Evolutionary conservation across 1,284 basidiomycete genomes (phyloP), one percentile per base, ranked within the genome.

Genomic region (Cystobasidium pallidum): DNA sequence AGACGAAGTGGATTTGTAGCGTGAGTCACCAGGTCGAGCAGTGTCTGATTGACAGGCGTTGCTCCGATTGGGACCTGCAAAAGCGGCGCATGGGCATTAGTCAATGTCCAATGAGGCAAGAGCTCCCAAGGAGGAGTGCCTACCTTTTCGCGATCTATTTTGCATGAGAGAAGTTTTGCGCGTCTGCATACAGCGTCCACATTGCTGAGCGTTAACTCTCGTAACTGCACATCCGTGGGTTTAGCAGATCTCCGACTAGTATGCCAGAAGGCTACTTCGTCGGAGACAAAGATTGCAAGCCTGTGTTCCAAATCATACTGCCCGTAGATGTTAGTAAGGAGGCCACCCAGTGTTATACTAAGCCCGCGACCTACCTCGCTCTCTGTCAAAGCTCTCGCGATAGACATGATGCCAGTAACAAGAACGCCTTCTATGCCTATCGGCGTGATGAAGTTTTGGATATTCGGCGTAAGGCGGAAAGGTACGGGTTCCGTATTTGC

Each of bases 391-490:
- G 89, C 90, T 65, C 93, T 86, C 1, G 90, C 94, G 61, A 99
- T 92, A 0, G 95, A 91, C 85, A 97, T 91, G 41, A 97, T 88
- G 0, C 90, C 88, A 10, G 91, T 86, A 0, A 91, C 89, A 63
- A 99, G 83, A 36, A 97, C 83, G 19, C 95, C 96, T 81, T 99
- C 97, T 13, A 90, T 91, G 43, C 92, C 89, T 62, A 92, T 86
- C 1, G 91, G 89, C 0, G 91, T 93, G 63, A 99, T 84, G 83
- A 99, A 96, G 78, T 88, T 85, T 81, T 99, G 97, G 83, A 99
- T 88, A 81, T 97, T 98, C 2, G 94, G 94, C 13, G 94, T 97
- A 76, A 97, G 87, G 11, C 96, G 89, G 90, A 99, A 99, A 0
- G 96, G 95, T 13, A 97, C 93, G 1, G 88, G 85, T 77, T 99